Percentiles rank a stretch among this genome's conserved stretches.
Conservation (phyloP, 192 early-diverging fungal species). For the Phlyctochytrium arcticum region DNA sequence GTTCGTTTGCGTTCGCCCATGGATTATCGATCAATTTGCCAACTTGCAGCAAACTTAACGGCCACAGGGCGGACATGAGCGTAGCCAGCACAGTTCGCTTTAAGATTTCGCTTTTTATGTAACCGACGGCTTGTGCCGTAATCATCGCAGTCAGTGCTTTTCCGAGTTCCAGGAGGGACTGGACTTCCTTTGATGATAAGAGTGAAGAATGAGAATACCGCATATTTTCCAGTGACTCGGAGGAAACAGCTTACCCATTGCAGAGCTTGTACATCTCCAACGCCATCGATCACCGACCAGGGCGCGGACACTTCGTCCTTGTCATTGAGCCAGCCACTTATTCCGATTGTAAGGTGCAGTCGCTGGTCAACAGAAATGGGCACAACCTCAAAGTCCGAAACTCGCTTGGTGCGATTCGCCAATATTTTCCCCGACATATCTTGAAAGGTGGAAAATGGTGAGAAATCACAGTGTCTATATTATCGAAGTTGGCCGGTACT, state of each 20-base stretch:
- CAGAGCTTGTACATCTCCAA: slow-evolving; percentile 44
- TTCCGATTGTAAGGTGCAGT: slow-evolving; percentile 42
- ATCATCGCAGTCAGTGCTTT: slow-evolving; percentile 39
- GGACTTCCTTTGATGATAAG: slow-evolving; percentile 21
- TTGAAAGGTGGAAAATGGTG: slow-evolving; percentile 30
- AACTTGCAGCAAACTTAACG: slow-evolving; percentile 43
- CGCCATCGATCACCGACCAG: slow-evolving; percentile 24
- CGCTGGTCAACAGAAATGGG: slow-evolving; percentile 5
- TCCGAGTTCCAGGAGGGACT: slow-evolving; percentile 38
- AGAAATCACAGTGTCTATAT: not conserved
- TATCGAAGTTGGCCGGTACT: not conserved
- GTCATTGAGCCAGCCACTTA: slow-evolving; percentile 44
- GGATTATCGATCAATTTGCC: slow-evolving; percentile 64
- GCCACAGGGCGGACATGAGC: slow-evolving; percentile 46
- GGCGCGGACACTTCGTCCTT: slow-evolving; percentile 21
- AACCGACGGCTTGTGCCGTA: slow-evolving; percentile 34
- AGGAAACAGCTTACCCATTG: slow-evolving; percentile 31
- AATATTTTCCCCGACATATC: not conserved
- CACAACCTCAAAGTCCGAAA: slow-evolving; percentile 19
- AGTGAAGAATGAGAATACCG: not conserved
- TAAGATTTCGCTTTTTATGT: slow-evolving; percentile 37
- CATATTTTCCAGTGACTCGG: too few species aligned
- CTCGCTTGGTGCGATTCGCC: slow-evolving; percentile 21
- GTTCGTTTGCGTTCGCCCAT: slow-evolving; percentile 58
- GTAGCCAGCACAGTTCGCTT: slow-evolving; percentile 44